Evolutionary conservation across 208 protist species (phyloP).

Genomic region (Leishmania tropica): DNA sequence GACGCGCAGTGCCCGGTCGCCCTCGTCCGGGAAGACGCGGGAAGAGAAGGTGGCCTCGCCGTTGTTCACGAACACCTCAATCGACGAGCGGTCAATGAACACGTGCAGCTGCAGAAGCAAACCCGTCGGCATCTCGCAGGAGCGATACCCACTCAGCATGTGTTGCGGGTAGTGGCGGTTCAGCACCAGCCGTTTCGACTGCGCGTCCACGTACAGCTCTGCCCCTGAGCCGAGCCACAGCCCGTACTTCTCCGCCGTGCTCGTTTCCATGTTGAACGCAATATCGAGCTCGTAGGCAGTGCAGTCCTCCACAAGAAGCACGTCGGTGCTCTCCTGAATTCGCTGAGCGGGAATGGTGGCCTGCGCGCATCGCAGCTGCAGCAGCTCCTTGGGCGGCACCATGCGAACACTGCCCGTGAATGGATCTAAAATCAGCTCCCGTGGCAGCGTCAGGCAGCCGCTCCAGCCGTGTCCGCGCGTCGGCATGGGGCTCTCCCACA

Average conservation of each 20-base stretch:
- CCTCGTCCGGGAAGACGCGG: slow-evolving; percentile 47
- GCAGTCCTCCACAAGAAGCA: slow-evolving; percentile 40
- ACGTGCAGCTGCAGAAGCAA: slow-evolving; percentile 47
- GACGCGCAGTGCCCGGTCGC: slow-evolving; percentile 39
- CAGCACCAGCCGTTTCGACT: slow-evolving; percentile 49
- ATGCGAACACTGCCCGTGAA: slow-evolving; percentile 27
- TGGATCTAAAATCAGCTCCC: slow-evolving; percentile 35
- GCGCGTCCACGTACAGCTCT: slow-evolving; percentile 55
- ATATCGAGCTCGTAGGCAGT: slow-evolving; percentile 46
- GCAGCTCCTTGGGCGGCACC: slow-evolving; percentile 38
- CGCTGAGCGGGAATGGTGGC: slow-evolving; percentile 28
- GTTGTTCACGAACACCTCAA: slow-evolving; percentile 65
- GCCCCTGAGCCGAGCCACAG: slow-evolving; percentile 54
- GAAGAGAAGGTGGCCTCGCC: slow-evolving; percentile 43
- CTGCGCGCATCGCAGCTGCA: slow-evolving; percentile 33
- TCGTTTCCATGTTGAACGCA: slow-evolving; percentile 39
- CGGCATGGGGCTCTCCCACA: slow-evolving; percentile 49
- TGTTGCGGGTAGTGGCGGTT: slow-evolving; percentile 66
- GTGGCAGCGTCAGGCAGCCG: slow-evolving; percentile 36
- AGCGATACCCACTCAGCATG: slow-evolving; percentile 57
- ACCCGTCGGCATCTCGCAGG: slow-evolving; percentile 34
- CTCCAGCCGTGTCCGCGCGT: slow-evolving; percentile 35
- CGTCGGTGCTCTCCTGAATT: slow-evolving; percentile 25
- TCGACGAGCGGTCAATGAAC: slow-evolving; percentile 55
- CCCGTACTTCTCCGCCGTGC: slow-evolving; percentile 58